phyloP scores from a whole-genome alignment of 2,329 filamentous ascomycete genomes.

The Penicillium sp. region DNA sequence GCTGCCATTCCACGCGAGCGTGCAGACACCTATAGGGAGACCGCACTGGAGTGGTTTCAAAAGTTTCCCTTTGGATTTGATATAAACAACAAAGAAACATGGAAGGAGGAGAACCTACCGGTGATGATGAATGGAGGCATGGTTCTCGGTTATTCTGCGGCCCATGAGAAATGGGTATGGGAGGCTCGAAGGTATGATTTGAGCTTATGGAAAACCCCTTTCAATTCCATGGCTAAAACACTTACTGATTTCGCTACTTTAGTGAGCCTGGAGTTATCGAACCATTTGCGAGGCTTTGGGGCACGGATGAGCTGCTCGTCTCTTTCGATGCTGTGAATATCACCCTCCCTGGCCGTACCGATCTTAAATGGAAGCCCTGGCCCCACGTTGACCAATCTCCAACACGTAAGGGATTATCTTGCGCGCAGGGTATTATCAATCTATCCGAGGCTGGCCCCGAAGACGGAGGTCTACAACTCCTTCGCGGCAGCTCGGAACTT shows the following conservation, averaged over 20 bases:
- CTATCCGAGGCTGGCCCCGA: constrained; percentile 47
- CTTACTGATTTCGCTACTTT: not conserved
- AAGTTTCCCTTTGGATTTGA: constrained; percentile 45
- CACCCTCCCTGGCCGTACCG: constrained; percentile 43
- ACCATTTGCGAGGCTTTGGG: constrained; percentile 45
- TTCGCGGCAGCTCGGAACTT: constrained; percentile 45
- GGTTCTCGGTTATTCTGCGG: constrained; percentile 33
- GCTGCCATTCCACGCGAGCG: constrained; percentile 39
- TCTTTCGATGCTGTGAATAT: constrained; percentile 41
- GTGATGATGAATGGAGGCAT: constrained; percentile 44
- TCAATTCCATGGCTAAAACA: not conserved
- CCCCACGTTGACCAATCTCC: constrained; percentile 49
- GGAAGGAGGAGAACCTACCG: constrained; percentile 47
- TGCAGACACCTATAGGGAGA: constrained; percentile 42
- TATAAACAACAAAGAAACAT: constrained; percentile 40
- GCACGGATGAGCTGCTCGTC: constrained; percentile 20
- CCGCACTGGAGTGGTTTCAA: constrained; percentile 45
- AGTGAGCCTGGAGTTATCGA: constrained; percentile 44
- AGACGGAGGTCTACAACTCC: constrained; percentile 50
- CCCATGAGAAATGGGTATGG: constrained; percentile 49
- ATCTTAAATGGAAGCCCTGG: constrained; percentile 44
- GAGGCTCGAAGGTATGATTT: constrained; percentile 32
- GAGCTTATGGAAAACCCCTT: not conserved
- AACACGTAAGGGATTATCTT: constrained; percentile 37
- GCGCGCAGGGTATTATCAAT: constrained; percentile 1